Evolutionary conservation across 192 early-diverging fungal species (phyloP).

Genomic region (Dimargaris xerosporica): DNA sequence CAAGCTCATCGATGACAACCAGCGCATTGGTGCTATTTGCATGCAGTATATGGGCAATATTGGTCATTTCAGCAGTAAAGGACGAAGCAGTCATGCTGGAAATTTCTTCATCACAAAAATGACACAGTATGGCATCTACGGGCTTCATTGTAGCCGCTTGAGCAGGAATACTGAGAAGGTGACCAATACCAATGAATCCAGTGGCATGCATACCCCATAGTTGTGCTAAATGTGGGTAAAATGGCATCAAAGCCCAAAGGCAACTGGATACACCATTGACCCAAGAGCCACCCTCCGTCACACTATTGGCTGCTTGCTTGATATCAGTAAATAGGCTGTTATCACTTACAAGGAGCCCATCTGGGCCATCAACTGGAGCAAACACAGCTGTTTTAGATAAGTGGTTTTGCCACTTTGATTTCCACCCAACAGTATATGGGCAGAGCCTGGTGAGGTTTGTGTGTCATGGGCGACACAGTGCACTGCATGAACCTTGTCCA

Average conservation of each 20-base stretch:
- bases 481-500: not conserved
- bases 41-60: too few species aligned
- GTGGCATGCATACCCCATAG: not conserved
- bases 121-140: too few species aligned
- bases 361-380: not conserved
- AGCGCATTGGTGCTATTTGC: not conserved
- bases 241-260: not conserved
- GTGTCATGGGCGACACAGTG: not conserved
- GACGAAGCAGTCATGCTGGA: too few species aligned
- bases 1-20: not conserved
- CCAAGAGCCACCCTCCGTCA: not conserved
- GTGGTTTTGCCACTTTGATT: not conserved
- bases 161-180: too few species aligned
- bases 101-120: too few species aligned
- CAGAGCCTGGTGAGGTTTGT: not conserved
- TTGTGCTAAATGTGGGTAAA: not conserved
- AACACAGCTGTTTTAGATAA: slow-evolving; percentile 1
- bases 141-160: too few species aligned
- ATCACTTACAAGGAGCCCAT: not conserved
- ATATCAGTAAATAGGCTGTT: not conserved
- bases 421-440: not conserved
- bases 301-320: not conserved
- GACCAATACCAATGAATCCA: not conserved
- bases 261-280: not conserved
- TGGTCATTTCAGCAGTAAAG: too few species aligned